Conservation (phyloP, 2,329 filamentous ascomycete species). For the Neoascochyta sp. region DNA sequence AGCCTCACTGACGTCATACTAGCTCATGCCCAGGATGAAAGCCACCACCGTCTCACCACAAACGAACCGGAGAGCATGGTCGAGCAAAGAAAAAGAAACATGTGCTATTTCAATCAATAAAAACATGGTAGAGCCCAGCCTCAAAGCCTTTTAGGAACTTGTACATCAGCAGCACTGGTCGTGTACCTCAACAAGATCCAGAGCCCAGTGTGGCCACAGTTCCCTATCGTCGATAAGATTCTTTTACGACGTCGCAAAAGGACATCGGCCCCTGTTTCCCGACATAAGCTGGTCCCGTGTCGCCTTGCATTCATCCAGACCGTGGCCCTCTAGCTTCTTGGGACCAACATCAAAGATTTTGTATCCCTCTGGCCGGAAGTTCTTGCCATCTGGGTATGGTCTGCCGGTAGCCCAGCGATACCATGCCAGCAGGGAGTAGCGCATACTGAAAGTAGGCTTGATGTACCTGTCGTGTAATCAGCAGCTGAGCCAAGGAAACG, state of each 20-base stretch:
- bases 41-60: too few species aligned
- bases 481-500: neutral
- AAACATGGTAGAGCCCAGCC: too few species aligned
- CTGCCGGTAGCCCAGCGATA: constrained; percentile 53
- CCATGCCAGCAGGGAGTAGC: constrained; percentile 15
- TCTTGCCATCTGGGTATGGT: constrained; percentile 60
- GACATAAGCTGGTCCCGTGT: constrained; percentile 23
- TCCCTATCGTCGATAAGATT: neutral
- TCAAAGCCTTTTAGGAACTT: too few species aligned
- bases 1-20: too few species aligned
- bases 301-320: constrained; percentile 28
- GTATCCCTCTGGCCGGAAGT: constrained; percentile 53
- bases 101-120: too few species aligned
- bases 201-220: too few species aligned
- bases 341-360: constrained; percentile 62
- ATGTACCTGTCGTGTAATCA: constrained; percentile 21
- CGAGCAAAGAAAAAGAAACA: too few species aligned
- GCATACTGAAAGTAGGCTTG: constrained; percentile 15
- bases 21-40: too few species aligned
- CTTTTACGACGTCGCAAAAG: constrained; percentile 19
- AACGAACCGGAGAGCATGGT: too few species aligned
- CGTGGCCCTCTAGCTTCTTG: constrained; percentile 49
- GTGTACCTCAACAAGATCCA: too few species aligned
- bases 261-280: constrained; percentile 26
- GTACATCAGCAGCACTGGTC: too few species aligned